Evolutionary conservation across 129 eudicot species (phyloP), one percentile per base, ranked within the genome.

Genomic region (Lactuca sativa): DNA sequence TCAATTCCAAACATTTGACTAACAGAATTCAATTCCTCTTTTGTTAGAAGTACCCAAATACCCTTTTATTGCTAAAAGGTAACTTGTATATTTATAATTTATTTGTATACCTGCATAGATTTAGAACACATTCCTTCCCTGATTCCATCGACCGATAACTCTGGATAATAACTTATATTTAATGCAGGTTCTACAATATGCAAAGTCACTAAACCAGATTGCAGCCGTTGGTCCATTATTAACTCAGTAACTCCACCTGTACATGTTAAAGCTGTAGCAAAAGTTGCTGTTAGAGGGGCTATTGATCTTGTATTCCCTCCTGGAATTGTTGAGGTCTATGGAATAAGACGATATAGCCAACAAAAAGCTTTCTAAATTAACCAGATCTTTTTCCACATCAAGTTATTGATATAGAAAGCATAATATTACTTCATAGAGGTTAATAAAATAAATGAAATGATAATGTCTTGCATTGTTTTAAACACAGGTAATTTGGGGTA

Each of bases 241-340:
- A n/a, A n/a, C n/a, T n/a, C n/a, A n/a, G n/a, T 92, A 6, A 87
- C 88, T 9, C 88, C 98, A 40, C 98, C 98, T 6, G 95, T 92
- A 8, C 87, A 81, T 64, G 98, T 92, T 6, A 80, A 67, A 37
- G 91, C 96, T 1, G 96, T 92, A 49, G 95, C 98, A 13, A 84
- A 73, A 74, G 98, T 92, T 62, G 91, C 95, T 30, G 96, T 92
- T 4, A 78, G 98, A 81, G 98, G 96, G 31, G 98, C 98, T 18
- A 80, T 83, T 60, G 96, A 92, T 62, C 95, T 90, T 13, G 95
- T 86, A 18, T 92, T 92, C 72, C 96, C 98, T 33, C 96, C 98
- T 44, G 98, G 98, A 21, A 77, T 92, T 15, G 74, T 89, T 31
- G 98, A 92, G 54, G 95, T 84, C 2, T 64, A 86, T 40, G 98